Conservation (phyloP, 2,329 filamentous ascomycete species). For the Lasiodiplodia gonubiensis region DNA sequence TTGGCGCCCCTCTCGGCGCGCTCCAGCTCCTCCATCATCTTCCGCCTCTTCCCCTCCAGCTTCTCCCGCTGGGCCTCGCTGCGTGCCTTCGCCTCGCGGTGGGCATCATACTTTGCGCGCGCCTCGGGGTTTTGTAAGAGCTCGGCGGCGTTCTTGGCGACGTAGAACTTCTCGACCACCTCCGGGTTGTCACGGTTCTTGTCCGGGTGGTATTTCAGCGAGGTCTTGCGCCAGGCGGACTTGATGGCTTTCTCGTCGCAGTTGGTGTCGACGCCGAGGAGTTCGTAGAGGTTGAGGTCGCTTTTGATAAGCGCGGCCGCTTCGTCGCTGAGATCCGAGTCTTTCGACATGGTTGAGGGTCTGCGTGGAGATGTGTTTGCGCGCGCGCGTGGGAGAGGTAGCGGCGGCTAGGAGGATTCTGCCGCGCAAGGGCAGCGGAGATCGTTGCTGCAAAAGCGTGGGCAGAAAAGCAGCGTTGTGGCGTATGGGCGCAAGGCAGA, state of each 20-base stretch:
- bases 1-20: conserved; percentile 67
- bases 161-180: conserved; percentile 82
- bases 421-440: not conserved
- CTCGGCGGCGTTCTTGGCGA: conserved; percentile 84
- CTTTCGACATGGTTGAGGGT: conserved; percentile 12
- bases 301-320: conserved; percentile 51
- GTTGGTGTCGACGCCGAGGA: conserved; percentile 71
- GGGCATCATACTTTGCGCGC: conserved; percentile 78
- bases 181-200: conserved; percentile 68
- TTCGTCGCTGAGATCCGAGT: conserved; percentile 24
- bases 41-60: conserved; percentile 73
- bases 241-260: conserved; percentile 72
- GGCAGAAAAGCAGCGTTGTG: not conserved
- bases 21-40: conserved; percentile 87
- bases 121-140: conserved; percentile 74
- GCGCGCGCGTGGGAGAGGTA: not conserved
- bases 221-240: conserved; percentile 81
- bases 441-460: not conserved
- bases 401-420: not conserved
- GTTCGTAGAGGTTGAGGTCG: conserved; percentile 73
- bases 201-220: conserved; percentile 92
- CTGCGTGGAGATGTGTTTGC: not conserved
- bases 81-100: conserved; percentile 70
- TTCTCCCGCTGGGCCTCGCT: conserved; percentile 73
- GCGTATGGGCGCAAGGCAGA: not conserved